Evolutionary conservation across 352 stramenopile species (phyloP).

Genomic region (Globisporangium parvum): DNA sequence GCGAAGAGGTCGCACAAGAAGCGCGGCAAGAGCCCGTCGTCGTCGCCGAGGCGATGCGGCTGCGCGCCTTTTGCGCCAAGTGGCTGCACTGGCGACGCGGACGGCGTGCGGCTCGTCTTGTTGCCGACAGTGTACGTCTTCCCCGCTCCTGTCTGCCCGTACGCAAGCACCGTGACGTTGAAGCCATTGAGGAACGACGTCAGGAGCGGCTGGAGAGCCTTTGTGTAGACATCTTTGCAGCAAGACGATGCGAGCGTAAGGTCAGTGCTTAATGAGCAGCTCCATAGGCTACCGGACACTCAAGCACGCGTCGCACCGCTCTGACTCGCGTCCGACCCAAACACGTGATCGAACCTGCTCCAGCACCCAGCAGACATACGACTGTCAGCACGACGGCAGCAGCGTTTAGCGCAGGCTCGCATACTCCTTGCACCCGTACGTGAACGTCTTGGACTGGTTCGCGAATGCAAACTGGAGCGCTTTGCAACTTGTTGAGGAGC

Average conservation of each 20-base stretch:
- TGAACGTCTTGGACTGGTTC: conserved; percentile 38
- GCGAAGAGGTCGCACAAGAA: conserved; percentile 47
- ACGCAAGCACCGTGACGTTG: conserved; percentile 57
- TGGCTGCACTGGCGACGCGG: conserved; percentile 8
- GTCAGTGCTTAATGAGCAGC: too few species aligned
- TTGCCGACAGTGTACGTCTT: conserved; percentile 57
- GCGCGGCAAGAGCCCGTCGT: conserved; percentile 44
- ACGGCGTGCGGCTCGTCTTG: conserved; percentile 16
- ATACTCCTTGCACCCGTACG: conserved; percentile 13
- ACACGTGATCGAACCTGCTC: conserved; percentile 55
- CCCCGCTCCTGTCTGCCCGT: conserved; percentile 50
- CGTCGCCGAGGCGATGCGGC: conserved; percentile 6
- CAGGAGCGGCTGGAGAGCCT: conserved; percentile 37
- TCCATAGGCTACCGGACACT: too few species aligned
- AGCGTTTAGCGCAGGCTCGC: background rate
- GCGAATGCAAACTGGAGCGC: conserved; percentile 34
- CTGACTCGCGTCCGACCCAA: conserved; percentile 29
- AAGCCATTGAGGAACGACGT: conserved; percentile 44
- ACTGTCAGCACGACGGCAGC: background rate
- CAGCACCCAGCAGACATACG: background rate
- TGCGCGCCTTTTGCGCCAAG: conserved; percentile 1
- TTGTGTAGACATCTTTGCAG: conserved; percentile 28
- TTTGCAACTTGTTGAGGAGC: conserved; percentile 4
- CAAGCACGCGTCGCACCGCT: conserved; percentile 17
- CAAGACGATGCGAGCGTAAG: background rate